Percentiles rank a stretch among this genome's conserved stretches.
Evolutionary conservation across 163 green algal species (phyloP).

Genomic region (Coccomyxa subellipsoidea): DNA sequence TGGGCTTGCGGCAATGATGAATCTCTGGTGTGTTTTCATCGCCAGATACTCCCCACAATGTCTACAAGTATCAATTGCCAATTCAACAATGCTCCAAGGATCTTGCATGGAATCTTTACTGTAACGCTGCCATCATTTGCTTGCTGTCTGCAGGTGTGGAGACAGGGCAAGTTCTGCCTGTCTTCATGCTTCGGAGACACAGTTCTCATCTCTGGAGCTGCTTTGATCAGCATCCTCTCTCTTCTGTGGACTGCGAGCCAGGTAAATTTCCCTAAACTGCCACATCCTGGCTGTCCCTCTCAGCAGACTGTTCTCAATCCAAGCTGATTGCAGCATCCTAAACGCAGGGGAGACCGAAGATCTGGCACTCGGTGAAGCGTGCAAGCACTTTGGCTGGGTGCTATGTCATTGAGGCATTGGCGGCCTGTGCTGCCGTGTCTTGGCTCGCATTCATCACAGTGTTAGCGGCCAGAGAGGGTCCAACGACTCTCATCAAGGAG

Average conservation of each 20-base stretch:
- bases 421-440: not conserved
- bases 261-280: too few relatives aligned
- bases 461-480: not conserved
- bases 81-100: too few relatives aligned
- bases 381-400: not conserved
- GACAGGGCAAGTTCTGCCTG: not conserved
- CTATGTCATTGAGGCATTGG: not conserved
- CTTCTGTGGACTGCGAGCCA: not conserved
- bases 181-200: not conserved
- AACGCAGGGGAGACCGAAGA: not conserved
- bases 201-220: not conserved
- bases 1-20: not conserved
- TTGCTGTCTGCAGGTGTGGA: not conserved
- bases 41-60: too few relatives aligned
- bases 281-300: too few relatives aligned
- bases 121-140: not conserved
- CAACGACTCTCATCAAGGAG: not conserved
- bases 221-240: not conserved
- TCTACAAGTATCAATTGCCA: too few relatives aligned
- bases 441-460: slow-evolving; percentile 11
- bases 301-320: too few relatives aligned
- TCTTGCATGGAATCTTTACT: not conserved
- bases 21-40: not conserved
- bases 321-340: too few relatives aligned
- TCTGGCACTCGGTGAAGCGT: not conserved